phyloP scores from a whole-genome alignment of 2,329 filamentous ascomycete species.

The Fragosphaeria purpurea region DNA sequence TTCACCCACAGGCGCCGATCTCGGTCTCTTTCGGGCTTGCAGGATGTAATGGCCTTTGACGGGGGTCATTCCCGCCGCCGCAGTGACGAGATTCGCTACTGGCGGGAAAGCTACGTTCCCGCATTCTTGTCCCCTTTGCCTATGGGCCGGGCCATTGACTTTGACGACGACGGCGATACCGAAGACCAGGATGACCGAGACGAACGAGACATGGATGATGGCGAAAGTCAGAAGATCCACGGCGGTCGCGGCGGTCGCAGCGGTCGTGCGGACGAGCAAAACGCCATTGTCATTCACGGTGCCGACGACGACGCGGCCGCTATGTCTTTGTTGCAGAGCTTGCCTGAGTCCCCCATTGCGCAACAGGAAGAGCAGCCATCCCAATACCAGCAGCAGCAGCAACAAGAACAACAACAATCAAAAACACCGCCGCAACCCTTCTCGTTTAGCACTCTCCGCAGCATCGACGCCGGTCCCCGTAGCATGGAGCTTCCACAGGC shows the following conservation, averaged over 20 bases:
- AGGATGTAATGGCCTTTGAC: conserved; percentile 25
- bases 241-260: no score
- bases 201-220: not conserved
- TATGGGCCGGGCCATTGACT: conserved; percentile 21
- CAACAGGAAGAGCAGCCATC: not conserved
- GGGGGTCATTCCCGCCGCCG: conserved; percentile 35
- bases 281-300: not conserved
- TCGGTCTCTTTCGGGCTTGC: conserved; percentile 47
- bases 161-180: conserved; percentile 19
- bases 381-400: not conserved
- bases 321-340: conserved; percentile 5
- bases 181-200: conserved; percentile 1
- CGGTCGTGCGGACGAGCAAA: conserved; percentile 12
- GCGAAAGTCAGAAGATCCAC: no score
- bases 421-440: conserved; percentile 35
- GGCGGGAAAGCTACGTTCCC: conserved; percentile 50
- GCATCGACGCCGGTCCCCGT: conserved; percentile 28
- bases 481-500: conserved; percentile 23
- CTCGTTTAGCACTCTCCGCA: conserved; percentile 37
- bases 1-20: conserved; percentile 42
- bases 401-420: not conserved
- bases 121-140: conserved; percentile 41
- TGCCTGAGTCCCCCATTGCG: conserved; percentile 2
- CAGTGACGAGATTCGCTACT: conserved; percentile 55
- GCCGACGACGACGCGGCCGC: conserved; percentile 8